Evolutionary conservation across 2,329 filamentous ascomycete species (phyloP), one percentile per base, ranked within the genome.

Genomic region (Exophiala viscosa): DNA sequence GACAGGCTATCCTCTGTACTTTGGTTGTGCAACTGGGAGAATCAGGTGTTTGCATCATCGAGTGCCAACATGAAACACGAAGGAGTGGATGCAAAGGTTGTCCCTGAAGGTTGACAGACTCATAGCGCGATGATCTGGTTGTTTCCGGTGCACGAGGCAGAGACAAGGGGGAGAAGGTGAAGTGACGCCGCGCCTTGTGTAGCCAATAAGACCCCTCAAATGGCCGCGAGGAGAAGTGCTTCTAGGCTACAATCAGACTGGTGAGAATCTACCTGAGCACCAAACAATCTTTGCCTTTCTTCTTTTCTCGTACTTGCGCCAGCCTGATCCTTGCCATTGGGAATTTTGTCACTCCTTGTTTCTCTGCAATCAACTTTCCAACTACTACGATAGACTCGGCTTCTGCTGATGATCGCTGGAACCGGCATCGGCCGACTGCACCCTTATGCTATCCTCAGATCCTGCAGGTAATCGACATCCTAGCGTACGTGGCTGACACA

Each of bases 271-370:
- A 8, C 18, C 44, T 32, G 42, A 40, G 33, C 44, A 39, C 48
- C 48, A 51, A 45, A 33, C 42, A 51, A 17, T 34, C 28, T 20
- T 11, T 8, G 9, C 31, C 28, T 10, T 20, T 44, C 20, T 34
- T 31, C 33, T 11, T n/a, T 35, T 18, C 5, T 13, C 17, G 20
- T 18, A 17, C 31, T 42, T 42, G 18, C 49, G 20, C 18, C 46
- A 52, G 49, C 41, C 54, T 50, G 49, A 41, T 52, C 31, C 50
- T 14, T 49, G 53, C 36, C 13, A 41, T 42, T 41, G 28, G 47
- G 35, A 32, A 23, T 34, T 18, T 28, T 11, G 11, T 52, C 35
- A 31, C 49, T 15, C 33, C 49, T 8, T 50, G 42, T 47, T 47
- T 49, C 46, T 45, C 52, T 39, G 34, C 32, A 42, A 48, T 39